Base-by-base conservation (phyloP, 208 protist species). In the Spongospora subterranea region DNA sequence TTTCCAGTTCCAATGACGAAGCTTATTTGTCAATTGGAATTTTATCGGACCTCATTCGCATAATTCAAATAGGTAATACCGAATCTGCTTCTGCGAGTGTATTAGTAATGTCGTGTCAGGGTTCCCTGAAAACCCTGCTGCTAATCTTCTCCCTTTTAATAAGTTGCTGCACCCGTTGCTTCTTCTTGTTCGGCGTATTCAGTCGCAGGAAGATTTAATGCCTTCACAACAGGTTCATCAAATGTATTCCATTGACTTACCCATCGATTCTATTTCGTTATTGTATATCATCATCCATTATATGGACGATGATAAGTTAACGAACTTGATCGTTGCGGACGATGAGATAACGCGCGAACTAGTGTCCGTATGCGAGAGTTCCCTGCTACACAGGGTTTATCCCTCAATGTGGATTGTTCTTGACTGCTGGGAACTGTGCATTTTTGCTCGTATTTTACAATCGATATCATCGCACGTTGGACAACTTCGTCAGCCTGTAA, bases 401-500 rank as follows among this genome's bases (percentile, higher is more conserved):
- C 71, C 71, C n/a, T 82, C 71, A 82, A 82, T 35, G 17, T 82
- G 71, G 71, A 35, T 82, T 43, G 71, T 82, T 82, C 71, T 82
- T 35, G 11, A 35, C n/a, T 45, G 17, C 71, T 82, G 71, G 71
- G 71, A 82, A 43, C 71, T 82, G 17, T 39, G 17, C 6, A 35
- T 82, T 82, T 20, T 82, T 13, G 71, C 35, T 82, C 6, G 71
- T 20, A 43, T 82, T 43, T 17, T 82, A 40, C 6, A 20, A 6
- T 20, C 6, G 17, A 82, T 82, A 6, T 6, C 17, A 82, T 35
- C 71, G n/a, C 71, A 82, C 40, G 6, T n/a, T 13, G 71, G 17
- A 6, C 6, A 6, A 20, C 35, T 82, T 20, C 17, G 35, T n/a
- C 6, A 45, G n/a, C n/a, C 71, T 6, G 35, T 43, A 39, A 82